phyloP scores from a whole-genome alignment of 2,329 filamentous ascomycete genomes.

The Fusarium longipes region DNA sequence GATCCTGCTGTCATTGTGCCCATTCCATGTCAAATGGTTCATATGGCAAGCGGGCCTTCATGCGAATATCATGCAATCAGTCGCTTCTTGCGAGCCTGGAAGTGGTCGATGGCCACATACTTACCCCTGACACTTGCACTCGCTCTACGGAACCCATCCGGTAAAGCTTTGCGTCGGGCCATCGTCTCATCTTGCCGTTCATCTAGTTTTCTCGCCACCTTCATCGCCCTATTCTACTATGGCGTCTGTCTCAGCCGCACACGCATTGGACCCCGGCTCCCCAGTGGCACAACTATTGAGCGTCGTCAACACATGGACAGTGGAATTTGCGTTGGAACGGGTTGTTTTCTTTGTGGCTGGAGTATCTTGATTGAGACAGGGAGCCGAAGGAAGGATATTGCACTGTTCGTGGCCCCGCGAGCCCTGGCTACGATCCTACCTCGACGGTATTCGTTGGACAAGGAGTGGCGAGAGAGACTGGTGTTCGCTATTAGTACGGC shows the following conservation, averaged over 20 bases:
- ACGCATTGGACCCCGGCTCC: slow-evolving; percentile 74
- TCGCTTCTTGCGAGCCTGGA: slow-evolving; percentile 76
- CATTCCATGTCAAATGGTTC: slow-evolving; percentile 85
- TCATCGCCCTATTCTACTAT: slow-evolving; percentile 86
- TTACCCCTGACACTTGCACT: slow-evolving; percentile 78
- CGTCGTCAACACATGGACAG: slow-evolving; percentile 65
- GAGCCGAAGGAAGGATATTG: slow-evolving; percentile 76
- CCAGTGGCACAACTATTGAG: slow-evolving; percentile 62
- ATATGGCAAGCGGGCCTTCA: slow-evolving; percentile 79
- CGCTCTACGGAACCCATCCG: slow-evolving; percentile 61
- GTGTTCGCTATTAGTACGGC: slow-evolving; percentile 76
- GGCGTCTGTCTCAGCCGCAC: slow-evolving; percentile 82
- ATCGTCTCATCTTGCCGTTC: slow-evolving; percentile 73
- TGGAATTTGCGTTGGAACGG: slow-evolving; percentile 75
- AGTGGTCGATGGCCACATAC: slow-evolving; percentile 80
- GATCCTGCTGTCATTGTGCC: slow-evolving; percentile 76
- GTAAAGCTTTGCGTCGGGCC: slow-evolving; percentile 61
- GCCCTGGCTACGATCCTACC: slow-evolving; percentile 81
- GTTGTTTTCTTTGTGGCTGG: slow-evolving; percentile 83
- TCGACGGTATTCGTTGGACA: slow-evolving; percentile 69
- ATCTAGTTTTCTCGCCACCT: slow-evolving; percentile 80
- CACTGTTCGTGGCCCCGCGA: slow-evolving; percentile 82
- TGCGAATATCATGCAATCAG: slow-evolving; percentile 79
- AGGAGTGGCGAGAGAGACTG: slow-evolving; percentile 74
- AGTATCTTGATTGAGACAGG: slow-evolving; percentile 79